Base-by-base conservation (phyloP, 139 green algal genomes). In the Axilococcus clingmanii region DNA sequence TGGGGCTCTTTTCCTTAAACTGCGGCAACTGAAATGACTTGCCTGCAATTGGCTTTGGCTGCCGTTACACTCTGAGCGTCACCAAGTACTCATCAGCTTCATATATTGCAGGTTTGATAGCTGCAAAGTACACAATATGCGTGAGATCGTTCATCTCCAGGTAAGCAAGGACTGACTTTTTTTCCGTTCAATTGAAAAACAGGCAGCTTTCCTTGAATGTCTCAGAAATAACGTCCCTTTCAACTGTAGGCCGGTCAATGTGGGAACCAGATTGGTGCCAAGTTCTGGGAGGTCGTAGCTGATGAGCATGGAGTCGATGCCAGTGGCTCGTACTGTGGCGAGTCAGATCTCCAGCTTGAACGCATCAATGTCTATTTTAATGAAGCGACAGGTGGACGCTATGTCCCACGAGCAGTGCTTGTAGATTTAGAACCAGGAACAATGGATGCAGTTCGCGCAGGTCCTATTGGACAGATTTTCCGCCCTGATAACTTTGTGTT, bases 341-440 rank as follows among this genome's bases (percentile, higher is more conserved):
- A 94, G 68, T 81, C 65, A 36, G 87, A 95, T 71, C 72, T 95
- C 22, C 88, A 95, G 75, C 68, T 95, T 42, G 88, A 96, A 71
- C 81, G 85, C 63, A 87, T 95, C 59, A 96, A 96, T 54, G 88
- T 95, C 5, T 96, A 96, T 76, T 96, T 89, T 74, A 93, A 93
- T 68, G 85, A 94, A 66, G 85, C 84, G 42, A 83, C 59, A 47
- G 58, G 59, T 79, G 78, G 84, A 33, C 79, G 84, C 40, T 95
- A 95, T 44, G 89, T 97, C 24, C 89, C 89, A 40, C 76, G 89
- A 31, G 88, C 88, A 30, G 81, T 96, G 48, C 70, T 96, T 19
- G 90, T 97, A 77, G 89, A 97, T 59, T 63, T 97, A 46, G 82
- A 91, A 71, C 82, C 82, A 20, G 80, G 80, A 20, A 87, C 78